Percentiles rank a stretch among this genome's conserved stretches.
Evolutionary conservation across 2,329 filamentous ascomycete species (phyloP).

Genomic region (Sarocladiaceae sp.): DNA sequence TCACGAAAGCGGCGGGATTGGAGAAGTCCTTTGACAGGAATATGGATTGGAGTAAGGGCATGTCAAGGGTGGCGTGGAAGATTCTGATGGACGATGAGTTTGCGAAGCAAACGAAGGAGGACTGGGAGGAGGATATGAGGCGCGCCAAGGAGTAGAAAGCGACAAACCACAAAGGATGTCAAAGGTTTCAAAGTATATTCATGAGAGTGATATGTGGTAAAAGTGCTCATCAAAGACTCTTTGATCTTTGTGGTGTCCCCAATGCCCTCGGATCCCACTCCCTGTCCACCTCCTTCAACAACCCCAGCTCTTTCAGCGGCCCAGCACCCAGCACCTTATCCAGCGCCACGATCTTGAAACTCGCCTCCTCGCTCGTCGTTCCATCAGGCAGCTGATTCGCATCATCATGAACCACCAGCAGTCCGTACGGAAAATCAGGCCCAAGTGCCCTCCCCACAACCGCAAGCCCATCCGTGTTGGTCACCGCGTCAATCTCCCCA

Average conservation of each 20-base stretch:
- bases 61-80: conserved; percentile 30
- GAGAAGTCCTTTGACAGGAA: conserved; percentile 31
- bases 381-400: conserved; percentile 42
- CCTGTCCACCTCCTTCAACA: conserved; percentile 29
- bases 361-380: conserved; percentile 38
- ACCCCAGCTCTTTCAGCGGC: conserved; percentile 15
- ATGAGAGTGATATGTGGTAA: too few species aligned
- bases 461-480: conserved; percentile 46
- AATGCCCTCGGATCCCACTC: conserved; percentile 32
- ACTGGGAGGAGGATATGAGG: conserved; percentile 8
- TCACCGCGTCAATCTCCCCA: conserved; percentile 40
- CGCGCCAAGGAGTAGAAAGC: neutral
- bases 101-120: neutral
- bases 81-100: conserved; percentile 20
- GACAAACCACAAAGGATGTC: neutral
- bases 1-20: conserved; percentile 37
- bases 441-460: conserved; percentile 39
- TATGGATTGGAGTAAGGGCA: conserved; percentile 36
- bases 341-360: conserved; percentile 43
- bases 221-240: too few species aligned
- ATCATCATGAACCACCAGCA: conserved; percentile 48
- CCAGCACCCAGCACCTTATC: conserved; percentile 29
- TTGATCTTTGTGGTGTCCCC: neutral
- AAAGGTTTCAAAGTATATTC: neutral
- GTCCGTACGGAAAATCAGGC: conserved; percentile 32